Percentiles rank a stretch among this genome's conserved stretches.
phyloP scores from a whole-genome alignment of 768 basidiomycete species.

The Kwoniella pini region DNA sequence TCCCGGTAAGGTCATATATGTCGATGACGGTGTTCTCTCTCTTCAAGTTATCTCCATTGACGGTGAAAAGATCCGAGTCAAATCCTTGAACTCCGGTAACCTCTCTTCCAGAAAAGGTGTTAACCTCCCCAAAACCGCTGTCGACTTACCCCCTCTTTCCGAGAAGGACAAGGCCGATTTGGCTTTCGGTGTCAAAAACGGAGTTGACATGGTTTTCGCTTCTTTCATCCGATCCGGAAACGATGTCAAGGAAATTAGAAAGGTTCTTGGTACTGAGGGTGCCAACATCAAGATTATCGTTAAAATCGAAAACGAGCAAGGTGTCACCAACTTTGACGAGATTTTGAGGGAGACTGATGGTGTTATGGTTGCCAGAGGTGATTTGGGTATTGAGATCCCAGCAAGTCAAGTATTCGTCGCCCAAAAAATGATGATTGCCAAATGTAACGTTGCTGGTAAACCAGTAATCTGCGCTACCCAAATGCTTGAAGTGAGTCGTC shows the following conservation, averaged over 20 bases:
- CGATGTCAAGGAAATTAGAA: slow-evolving; percentile 90
- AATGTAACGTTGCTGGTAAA: slow-evolving; percentile 97
- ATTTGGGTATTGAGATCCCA: slow-evolving; percentile 99
- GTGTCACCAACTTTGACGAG: slow-evolving; percentile 98
- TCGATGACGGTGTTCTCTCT: slow-evolving; percentile 94
- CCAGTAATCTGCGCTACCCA: slow-evolving; percentile 98
- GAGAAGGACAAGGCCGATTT: slow-evolving; percentile 98
- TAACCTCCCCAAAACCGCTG: slow-evolving; percentile 96
- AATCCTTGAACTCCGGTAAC: slow-evolving; percentile 83
- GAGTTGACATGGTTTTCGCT: slow-evolving; percentile 98
- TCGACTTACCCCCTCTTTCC: slow-evolving; percentile 95
- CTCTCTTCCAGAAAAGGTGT: slow-evolving; percentile 98
- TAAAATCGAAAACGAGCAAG: slow-evolving; percentile 99
- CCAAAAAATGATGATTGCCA: slow-evolving; percentile 99
- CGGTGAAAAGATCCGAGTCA: slow-evolving; percentile 75
- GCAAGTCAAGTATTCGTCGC: slow-evolving; percentile 98
- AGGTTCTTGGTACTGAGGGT: slow-evolving; percentile 90
- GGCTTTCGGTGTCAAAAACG: slow-evolving; percentile 91
- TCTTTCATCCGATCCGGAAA: slow-evolving; percentile 96
- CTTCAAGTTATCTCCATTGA: slow-evolving; percentile 90
- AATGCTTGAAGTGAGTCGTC: slow-evolving; percentile 85
- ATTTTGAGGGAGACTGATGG: slow-evolving; percentile 93
- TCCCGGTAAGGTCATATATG: slow-evolving; percentile 95
- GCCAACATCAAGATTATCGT: slow-evolving; percentile 98
- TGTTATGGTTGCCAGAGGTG: slow-evolving; percentile 99